A percentile compares a stretch with the other conserved stretches of the same genome.
Conservation (phyloP, 2,329 filamentous ascomycete species). For the Microdochium paspali region DNA sequence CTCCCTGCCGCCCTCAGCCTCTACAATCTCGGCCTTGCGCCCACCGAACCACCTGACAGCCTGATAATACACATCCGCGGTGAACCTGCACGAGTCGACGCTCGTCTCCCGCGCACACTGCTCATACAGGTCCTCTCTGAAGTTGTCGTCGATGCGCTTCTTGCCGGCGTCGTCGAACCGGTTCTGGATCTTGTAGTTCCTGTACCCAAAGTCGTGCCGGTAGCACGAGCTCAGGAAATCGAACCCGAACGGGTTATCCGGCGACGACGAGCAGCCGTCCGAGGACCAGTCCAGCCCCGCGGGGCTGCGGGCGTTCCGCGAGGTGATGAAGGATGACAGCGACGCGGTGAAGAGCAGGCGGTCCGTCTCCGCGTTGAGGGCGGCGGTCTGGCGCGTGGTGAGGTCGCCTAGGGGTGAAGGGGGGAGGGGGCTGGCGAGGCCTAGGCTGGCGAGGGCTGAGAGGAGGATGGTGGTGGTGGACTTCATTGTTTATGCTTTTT, state of each 20-base stretch:
- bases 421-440: not conserved
- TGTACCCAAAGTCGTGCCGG: slow-evolving; percentile 48
- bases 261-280: slow-evolving; percentile 30
- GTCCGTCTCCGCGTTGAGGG: slow-evolving; percentile 26
- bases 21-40: not conserved
- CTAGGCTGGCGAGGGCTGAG: not conserved
- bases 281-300: slow-evolving; percentile 28
- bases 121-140: slow-evolving; percentile 30
- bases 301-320: slow-evolving; percentile 29
- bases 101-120: slow-evolving; percentile 19
- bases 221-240: slow-evolving; percentile 34
- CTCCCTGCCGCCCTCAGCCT: not conserved
- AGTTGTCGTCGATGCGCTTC: slow-evolving; percentile 37
- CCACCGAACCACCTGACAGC: slow-evolving; percentile 25
- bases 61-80: slow-evolving; percentile 30
- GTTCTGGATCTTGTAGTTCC: slow-evolving; percentile 39
- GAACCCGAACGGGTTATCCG: slow-evolving; percentile 33
- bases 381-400: slow-evolving; percentile 1
- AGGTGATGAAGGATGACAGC: slow-evolving; percentile 29
- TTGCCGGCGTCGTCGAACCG: slow-evolving; percentile 34
- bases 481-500: not conserved
- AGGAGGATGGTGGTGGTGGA: not conserved
- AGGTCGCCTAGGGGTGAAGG: too few species aligned
- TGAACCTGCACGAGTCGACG: slow-evolving; percentile 16
- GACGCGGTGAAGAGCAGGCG: slow-evolving; percentile 32